Evolutionary conservation across 768 basidiomycete genomes (phyloP).

Genomic region (Dictyophora rubrovolvata): DNA sequence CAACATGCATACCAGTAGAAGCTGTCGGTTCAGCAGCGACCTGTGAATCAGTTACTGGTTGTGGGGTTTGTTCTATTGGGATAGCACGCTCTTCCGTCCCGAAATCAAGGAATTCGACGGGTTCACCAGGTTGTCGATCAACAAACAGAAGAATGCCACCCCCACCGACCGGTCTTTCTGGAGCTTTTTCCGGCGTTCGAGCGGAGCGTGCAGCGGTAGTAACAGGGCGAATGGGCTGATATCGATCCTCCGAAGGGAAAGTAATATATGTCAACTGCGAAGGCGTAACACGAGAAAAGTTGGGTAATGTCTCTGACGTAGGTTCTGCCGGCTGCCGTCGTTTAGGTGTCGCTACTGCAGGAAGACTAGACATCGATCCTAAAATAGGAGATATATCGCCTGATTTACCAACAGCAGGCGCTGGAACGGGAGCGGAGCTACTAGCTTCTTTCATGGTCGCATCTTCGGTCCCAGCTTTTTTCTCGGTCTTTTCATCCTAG

Average conservation of each 20-base stretch:
- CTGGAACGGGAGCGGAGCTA: conserved; percentile 18
- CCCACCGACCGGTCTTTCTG: conserved; percentile 64
- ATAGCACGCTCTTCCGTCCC: conserved; percentile 30
- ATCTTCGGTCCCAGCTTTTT: conserved; percentile 50
- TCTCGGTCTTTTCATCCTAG: conserved; percentile 49
- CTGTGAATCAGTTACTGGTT: conserved; percentile 20
- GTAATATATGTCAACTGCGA: conserved; percentile 77
- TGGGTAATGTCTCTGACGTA: conserved; percentile 61
- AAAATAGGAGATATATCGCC: conserved; percentile 49
- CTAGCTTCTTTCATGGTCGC: conserved; percentile 66
- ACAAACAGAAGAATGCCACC: conserved; percentile 81
- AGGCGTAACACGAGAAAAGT: conserved; percentile 89
- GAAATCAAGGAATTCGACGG: conserved; percentile 64
- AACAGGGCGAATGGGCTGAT: conserved; percentile 81
- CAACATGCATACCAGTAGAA: conserved; percentile 43
- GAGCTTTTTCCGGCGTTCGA: conserved; percentile 17
- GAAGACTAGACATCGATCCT: conserved; percentile 40
- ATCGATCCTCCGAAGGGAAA: conserved; percentile 72
- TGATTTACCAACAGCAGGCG: conserved; percentile 25
- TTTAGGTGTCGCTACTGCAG: conserved; percentile 22
- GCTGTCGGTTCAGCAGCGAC: conserved; percentile 22
- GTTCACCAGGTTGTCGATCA: conserved; percentile 62
- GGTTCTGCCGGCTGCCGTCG: conserved; percentile 51
- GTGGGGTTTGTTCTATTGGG: conserved; percentile 17
- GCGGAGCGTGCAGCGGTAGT: conserved; percentile 29